Evolutionary conservation across 345 rosid genomes (phyloP), one percentile per base, ranked within the genome.

Genomic region (Stellera chamaejasme): DNA sequence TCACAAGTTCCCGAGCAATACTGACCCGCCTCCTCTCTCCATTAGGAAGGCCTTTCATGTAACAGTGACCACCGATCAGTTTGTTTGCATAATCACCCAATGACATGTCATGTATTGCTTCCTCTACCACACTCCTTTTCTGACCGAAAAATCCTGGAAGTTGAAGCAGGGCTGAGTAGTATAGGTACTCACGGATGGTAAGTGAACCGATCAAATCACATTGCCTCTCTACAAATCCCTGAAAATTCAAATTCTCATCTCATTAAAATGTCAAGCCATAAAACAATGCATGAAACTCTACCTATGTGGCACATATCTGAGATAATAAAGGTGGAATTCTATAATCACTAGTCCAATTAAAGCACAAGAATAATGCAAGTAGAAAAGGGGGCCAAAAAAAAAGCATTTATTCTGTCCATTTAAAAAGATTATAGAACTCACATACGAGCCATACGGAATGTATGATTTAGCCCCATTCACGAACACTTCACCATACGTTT

Each of bases 1-100:
- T 90, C 65, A 90, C 99, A 61, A 94, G 96, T 64, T 94, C 99
- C 63, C 95, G 83, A n/a, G 99, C 97, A 62, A 94, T 94, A 64
- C 88, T 81, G 54, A 85, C 80, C 59, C 97, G 97, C 75, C 99
- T 87, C 79, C 97, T 87, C 79, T 94, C 99, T 43, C 99, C 99
- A 25, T 68, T 71, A 49, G 76, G 78, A 25, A 94, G 90, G 50
- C 99, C 99, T 67, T 90, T 94, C 92, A 87, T 85, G 67, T 84
- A 80, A 64, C 99, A 90, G 48, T 90, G 99, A 48, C 99, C 93
- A 60, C 99, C 97, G 43, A 94, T 94, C 67, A 94, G 70, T 69
- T 90, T 94, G 77, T 94, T 90, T 55, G 88, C 97, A 69, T 83
- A 87, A 61, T 90, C 97, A 68, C 71, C 66, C 72, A 94, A 64